phyloP scores from a whole-genome alignment of 2,329 filamentous ascomycete genomes.

The Exophiala mesophila region DNA sequence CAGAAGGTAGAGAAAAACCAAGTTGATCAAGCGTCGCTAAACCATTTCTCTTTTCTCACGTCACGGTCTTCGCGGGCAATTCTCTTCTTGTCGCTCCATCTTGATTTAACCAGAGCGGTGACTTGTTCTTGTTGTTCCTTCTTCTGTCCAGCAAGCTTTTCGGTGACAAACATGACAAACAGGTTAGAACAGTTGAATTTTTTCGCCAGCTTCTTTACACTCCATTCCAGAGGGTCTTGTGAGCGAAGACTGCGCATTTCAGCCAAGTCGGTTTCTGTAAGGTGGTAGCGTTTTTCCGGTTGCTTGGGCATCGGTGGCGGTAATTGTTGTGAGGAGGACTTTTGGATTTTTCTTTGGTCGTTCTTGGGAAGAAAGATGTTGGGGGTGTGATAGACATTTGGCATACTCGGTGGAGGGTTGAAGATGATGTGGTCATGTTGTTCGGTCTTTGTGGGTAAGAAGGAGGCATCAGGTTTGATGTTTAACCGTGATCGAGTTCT shows the following conservation, averaged over 20 bases:
- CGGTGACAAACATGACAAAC: conserved; percentile 57
- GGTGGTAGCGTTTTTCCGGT: conserved; percentile 57
- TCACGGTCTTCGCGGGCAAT: conserved; percentile 58
- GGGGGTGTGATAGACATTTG: conserved; percentile 61
- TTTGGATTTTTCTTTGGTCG: conserved; percentile 38
- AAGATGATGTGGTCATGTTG: conserved; percentile 55
- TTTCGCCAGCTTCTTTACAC: conserved; percentile 54
- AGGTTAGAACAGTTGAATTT: conserved; percentile 59
- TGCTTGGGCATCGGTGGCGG: conserved; percentile 47
- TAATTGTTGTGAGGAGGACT: conserved; percentile 32
- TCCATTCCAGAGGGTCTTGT: conserved; percentile 56
- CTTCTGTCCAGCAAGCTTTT: conserved; percentile 46
- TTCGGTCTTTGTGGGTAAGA: conserved; percentile 36
- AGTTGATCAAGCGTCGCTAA: conserved; percentile 51
- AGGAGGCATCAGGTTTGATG: conserved; percentile 50
- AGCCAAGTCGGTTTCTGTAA: conserved; percentile 52
- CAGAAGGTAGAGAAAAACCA: no score
- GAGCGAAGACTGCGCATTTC: conserved; percentile 55
- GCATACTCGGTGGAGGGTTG: conserved; percentile 61
- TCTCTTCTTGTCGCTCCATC: conserved; percentile 57
- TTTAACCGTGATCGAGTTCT: conserved; percentile 48
- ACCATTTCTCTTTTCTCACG: conserved; percentile 58
- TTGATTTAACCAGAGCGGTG: conserved; percentile 51
- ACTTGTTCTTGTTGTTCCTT: conserved; percentile 43
- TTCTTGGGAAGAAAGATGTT: conserved; percentile 58